phyloP scores from a whole-genome alignment of 768 basidiomycete species.

The Suillus sp. region DNA sequence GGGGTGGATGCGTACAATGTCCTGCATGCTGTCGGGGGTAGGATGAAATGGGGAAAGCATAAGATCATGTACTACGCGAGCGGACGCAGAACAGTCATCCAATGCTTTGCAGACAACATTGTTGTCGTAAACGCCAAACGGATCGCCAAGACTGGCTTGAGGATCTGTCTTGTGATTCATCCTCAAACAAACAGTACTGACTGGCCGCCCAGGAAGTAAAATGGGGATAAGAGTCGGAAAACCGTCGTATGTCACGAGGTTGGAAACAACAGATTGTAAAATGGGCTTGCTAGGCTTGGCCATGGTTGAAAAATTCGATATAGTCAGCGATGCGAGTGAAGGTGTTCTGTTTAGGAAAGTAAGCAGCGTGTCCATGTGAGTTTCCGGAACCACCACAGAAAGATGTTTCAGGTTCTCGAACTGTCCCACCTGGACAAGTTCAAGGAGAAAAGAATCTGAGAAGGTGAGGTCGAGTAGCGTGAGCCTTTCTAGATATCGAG shows the following conservation, averaged over 20 bases:
- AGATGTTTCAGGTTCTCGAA: constrained; percentile 1
- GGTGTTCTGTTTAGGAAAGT: neutral
- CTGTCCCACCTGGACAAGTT: neutral
- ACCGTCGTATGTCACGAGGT: neutral
- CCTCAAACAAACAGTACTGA: neutral
- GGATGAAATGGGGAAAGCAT: constrained; percentile 6
- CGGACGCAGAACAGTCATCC: neutral
- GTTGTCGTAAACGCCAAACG: constrained; percentile 1
- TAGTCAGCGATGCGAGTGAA: constrained; percentile 5
- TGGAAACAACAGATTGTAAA: neutral
- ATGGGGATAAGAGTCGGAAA: neutral
- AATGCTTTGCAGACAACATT: constrained; percentile 3
- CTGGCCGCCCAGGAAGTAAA: neutral
- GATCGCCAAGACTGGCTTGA: neutral
- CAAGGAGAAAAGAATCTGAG: neutral
- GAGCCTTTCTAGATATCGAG: neutral
- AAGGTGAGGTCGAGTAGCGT: constrained; percentile 4
- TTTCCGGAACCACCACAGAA: neutral
- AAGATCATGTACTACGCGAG: neutral
- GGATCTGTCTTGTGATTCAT: constrained; percentile 6
- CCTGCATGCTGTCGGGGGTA: neutral
- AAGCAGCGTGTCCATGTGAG: neutral
- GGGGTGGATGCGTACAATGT: constrained; percentile 5
- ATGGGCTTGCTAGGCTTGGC: neutral
- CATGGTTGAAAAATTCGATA: constrained; percentile 1